phyloP scores from a whole-genome alignment of 108 stramenopile species.

The Skeletonema marinoi region DNA sequence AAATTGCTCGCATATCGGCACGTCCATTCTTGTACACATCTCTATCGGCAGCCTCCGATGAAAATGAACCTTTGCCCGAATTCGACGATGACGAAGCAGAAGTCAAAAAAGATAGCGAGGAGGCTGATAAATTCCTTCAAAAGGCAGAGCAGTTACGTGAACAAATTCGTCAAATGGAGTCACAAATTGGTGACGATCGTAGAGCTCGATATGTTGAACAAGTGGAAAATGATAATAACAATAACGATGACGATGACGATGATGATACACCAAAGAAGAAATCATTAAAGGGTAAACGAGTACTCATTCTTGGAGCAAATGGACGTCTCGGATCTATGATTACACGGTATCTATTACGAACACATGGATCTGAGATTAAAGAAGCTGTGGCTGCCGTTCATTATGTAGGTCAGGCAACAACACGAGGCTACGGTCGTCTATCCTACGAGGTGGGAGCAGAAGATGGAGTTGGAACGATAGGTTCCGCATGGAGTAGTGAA shows the following conservation, averaged over 20 bases:
- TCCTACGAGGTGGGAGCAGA: conserved; percentile 88
- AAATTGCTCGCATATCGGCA: neutral
- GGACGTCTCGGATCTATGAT: conserved; percentile 83
- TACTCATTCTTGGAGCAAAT: conserved; percentile 81
- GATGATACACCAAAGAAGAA: conserved; percentile 15
- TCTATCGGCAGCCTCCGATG: neutral
- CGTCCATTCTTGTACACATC: neutral
- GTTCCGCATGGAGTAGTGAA: conserved; percentile 69
- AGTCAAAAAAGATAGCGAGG: conserved; percentile 22
- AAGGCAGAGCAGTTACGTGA: conserved; percentile 70
- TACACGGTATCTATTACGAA: conserved; percentile 69
- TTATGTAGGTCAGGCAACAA: conserved; percentile 67
- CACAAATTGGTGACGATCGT: conserved; percentile 40
- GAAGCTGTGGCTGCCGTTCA: conserved; percentile 85
- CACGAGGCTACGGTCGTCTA: conserved; percentile 79
- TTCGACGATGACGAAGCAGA: neutral
- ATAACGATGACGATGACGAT: conserved; percentile 13
- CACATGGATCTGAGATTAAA: conserved; percentile 55
- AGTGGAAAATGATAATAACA: neutral
- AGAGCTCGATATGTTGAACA: neutral
- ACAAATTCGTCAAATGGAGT: conserved; percentile 71
- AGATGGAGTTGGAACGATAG: conserved; percentile 71
- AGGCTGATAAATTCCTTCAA: conserved; percentile 54
- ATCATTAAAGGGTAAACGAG: conserved; percentile 60
- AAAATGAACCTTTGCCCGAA: neutral